A percentile compares a stretch with the other conserved stretches of the same genome.
Evolutionary conservation across 257 asterid genomes (phyloP).

Genomic region (Galeopsis tetrahit): DNA sequence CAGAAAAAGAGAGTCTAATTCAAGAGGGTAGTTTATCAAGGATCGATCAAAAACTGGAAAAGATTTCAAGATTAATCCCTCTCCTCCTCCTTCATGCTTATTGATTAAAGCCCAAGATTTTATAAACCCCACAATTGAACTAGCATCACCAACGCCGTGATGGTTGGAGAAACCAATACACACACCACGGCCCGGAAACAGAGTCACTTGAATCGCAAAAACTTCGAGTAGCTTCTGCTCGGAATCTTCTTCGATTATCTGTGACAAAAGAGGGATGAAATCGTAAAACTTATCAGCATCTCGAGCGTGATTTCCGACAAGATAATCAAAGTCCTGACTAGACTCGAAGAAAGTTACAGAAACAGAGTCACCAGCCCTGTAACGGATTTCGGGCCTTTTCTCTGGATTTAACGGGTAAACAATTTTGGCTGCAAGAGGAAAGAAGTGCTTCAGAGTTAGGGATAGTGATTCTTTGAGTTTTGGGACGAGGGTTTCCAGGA

Average conservation of each 20-base stretch:
- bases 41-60: conserved; percentile 38
- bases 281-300: conserved; percentile 47
- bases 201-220: conserved; percentile 53
- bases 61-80: background rate
- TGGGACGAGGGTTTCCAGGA: conserved; percentile 43
- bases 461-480: conserved; percentile 50
- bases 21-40: conserved; percentile 38
- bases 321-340: conserved; percentile 33
- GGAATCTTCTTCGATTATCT: background rate
- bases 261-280: conserved; percentile 45
- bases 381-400: conserved; percentile 38
- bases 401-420: conserved; percentile 28
- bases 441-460: conserved; percentile 47
- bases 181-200: conserved; percentile 51
- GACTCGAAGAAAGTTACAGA: conserved; percentile 37
- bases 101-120: conserved; percentile 48
- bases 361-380: conserved; percentile 44
- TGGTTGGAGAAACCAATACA: conserved; percentile 47
- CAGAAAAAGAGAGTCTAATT: conserved; percentile 33
- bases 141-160: conserved; percentile 46
- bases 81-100: conserved; percentile 30
- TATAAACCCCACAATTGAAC: conserved; percentile 37
- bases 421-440: conserved; percentile 47
- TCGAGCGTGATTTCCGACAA: conserved; percentile 38
- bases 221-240: conserved; percentile 29